Conservation (phyloP, 2,329 filamentous ascomycete species). For the Emergomyces africanus region DNA sequence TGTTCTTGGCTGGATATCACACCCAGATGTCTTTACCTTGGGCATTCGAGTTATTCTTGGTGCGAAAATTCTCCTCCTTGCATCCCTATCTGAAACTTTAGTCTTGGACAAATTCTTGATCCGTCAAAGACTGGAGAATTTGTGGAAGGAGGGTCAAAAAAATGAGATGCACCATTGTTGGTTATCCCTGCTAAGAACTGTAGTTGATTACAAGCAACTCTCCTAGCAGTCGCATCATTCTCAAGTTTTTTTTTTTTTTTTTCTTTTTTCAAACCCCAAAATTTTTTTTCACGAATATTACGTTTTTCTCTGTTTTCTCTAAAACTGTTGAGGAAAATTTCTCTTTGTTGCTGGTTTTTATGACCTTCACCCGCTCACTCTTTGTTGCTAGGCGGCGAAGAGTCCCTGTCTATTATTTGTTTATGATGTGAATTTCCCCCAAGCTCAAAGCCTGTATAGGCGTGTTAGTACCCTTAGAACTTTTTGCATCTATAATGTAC, state of each 20-base stretch:
- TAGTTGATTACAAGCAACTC: not conserved
- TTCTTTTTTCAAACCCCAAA: too few relatives aligned
- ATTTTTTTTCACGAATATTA: not conserved
- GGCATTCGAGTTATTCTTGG: slow-evolving; percentile 28
- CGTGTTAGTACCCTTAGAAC: not conserved
- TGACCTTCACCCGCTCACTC: not conserved
- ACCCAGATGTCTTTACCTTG: slow-evolving; percentile 49
- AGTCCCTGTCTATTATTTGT: not conserved
- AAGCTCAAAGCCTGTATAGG: not conserved
- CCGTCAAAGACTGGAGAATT: slow-evolving; percentile 13
- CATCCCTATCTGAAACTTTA: slow-evolving; percentile 9
- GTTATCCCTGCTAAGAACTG: slow-evolving; percentile 9
- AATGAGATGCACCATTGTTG: slow-evolving; percentile 22
- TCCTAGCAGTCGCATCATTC: not conserved
- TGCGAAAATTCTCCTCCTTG: slow-evolving; percentile 22
- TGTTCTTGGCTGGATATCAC: slow-evolving; percentile 59
- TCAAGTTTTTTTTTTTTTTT: not conserved
- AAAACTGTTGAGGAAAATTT: not conserved
- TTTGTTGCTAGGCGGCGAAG: not conserved
- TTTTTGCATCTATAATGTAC: not conserved
- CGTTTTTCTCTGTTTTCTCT: not conserved
- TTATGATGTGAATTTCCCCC: not conserved
- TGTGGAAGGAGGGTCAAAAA: slow-evolving; percentile 15
- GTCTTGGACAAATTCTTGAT: slow-evolving; percentile 11
- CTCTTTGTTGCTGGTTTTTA: not conserved